Conservation (phyloP, 495 filamentous ascomycete species). For the Lophiostoma macrostomum region DNA sequence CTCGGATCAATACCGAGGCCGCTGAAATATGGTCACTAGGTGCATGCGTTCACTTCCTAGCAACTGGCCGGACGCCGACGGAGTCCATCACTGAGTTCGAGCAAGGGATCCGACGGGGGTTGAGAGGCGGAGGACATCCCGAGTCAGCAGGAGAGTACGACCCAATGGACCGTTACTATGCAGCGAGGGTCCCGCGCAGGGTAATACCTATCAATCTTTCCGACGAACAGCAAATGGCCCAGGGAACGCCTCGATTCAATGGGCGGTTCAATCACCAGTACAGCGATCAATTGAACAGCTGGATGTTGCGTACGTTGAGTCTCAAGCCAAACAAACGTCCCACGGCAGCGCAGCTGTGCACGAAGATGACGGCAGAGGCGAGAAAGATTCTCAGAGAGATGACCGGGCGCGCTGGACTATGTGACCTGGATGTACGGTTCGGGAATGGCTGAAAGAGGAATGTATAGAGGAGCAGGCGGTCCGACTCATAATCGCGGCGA, state of each 20-base stretch:
- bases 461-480: too few species aligned
- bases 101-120: not conserved
- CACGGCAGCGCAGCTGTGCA: not conserved
- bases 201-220: conserved; percentile 18
- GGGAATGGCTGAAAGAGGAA: too few species aligned
- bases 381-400: conserved; percentile 8
- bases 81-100: not conserved
- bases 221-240: conserved; percentile 1
- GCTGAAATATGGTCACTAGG: conserved; percentile 28
- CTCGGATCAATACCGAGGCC: conserved; percentile 18
- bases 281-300: conserved; percentile 19
- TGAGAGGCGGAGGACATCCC: not conserved
- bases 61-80: conserved; percentile 11
- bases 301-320: conserved; percentile 10
- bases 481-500: too few species aligned
- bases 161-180: conserved; percentile 1
- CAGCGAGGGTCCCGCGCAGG: conserved; percentile 5
- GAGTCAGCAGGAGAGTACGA: not conserved
- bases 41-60: conserved; percentile 22
- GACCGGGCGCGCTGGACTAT: not conserved
- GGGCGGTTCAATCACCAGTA: conserved; percentile 1
- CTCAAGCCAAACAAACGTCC: not conserved
- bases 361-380: conserved; percentile 2
- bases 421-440: conserved; percentile 17
- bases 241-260: not conserved